Evolutionary conservation across 768 basidiomycete genomes (phyloP).

Genomic region (Cubamyces lactineus): DNA sequence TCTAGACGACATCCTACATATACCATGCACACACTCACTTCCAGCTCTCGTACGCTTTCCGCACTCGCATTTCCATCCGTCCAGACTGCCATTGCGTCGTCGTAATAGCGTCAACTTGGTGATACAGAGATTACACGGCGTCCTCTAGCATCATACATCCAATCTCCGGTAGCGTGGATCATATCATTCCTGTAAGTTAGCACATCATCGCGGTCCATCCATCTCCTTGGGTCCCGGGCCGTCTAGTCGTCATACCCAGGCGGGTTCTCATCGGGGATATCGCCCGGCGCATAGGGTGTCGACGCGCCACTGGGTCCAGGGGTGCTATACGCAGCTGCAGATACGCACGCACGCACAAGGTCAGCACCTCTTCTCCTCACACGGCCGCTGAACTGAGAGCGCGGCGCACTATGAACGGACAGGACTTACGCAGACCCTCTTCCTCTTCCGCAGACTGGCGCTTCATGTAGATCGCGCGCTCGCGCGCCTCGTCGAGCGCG

Average conservation of each 20-base stretch:
- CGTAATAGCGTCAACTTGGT: background rate
- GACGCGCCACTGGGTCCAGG: constrained; percentile 20
- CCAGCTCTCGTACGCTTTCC: no score
- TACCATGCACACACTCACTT: no score
- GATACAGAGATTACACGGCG: background rate
- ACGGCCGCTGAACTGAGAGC: no score
- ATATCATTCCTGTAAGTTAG: background rate
- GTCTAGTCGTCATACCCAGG: constrained; percentile 33
- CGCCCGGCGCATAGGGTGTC: constrained; percentile 15
- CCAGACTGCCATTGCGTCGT: background rate
- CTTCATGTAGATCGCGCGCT: constrained; percentile 76
- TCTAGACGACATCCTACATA: no score
- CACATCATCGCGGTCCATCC: background rate
- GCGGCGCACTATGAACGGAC: no score
- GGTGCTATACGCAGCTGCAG: constrained; percentile 27
- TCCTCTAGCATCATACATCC: background rate
- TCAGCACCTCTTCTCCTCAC: background rate
- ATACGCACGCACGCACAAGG: background rate
- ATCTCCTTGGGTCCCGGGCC: background rate
- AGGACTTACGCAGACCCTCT: constrained; percentile 62
- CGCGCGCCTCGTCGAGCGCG: constrained; percentile 75
- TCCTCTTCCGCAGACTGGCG: constrained; percentile 59
- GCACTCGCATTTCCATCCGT: background rate
- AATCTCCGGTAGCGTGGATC: background rate
- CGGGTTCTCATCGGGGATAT: constrained; percentile 32